Conservation (phyloP, 2,329 filamentous ascomycete genomes). For the Fusarium oxysporum region DNA sequence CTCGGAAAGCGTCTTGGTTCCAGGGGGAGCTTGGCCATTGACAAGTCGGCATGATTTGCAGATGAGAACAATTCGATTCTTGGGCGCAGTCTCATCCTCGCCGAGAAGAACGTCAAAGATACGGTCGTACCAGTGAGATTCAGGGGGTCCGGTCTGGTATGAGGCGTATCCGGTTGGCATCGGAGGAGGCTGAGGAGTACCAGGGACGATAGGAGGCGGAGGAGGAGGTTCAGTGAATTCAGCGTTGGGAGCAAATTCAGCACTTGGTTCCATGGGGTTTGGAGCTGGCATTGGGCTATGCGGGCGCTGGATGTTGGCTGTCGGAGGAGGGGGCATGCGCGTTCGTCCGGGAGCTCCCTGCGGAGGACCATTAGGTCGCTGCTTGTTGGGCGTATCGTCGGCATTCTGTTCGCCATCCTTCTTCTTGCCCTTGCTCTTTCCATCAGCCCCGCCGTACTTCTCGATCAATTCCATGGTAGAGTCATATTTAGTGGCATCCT, state of each 20-base stretch:
- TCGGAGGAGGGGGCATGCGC: slow-evolving; percentile 67
- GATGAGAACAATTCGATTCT: slow-evolving; percentile 90
- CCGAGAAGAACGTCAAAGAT: slow-evolving; percentile 92
- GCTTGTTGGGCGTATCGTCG: slow-evolving; percentile 33
- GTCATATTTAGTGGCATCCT: slow-evolving; percentile 95
- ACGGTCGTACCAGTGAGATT: slow-evolving; percentile 90
- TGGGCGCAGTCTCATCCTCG: slow-evolving; percentile 92
- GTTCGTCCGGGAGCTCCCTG: slow-evolving; percentile 54
- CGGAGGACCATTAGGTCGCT: slow-evolving; percentile 1
- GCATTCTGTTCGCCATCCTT: slow-evolving; percentile 32
- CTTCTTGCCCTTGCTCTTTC: slow-evolving; percentile 53
- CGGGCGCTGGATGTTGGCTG: slow-evolving; percentile 69
- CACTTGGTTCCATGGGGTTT: slow-evolving; percentile 56
- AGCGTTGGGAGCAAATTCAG: slow-evolving; percentile 82
- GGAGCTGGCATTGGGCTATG: slow-evolving; percentile 46
- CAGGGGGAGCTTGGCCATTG: slow-evolving; percentile 95
- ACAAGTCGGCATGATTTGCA: slow-evolving; percentile 86
- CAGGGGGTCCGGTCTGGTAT: slow-evolving; percentile 45
- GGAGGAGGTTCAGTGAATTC: slow-evolving; percentile 37
- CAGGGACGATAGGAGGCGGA: slow-evolving; percentile 57
- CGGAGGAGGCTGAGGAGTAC: slow-evolving; percentile 40
- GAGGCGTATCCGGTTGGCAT: slow-evolving; percentile 27
- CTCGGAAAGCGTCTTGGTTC: slow-evolving; percentile 80
- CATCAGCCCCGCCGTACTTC: slow-evolving; percentile 84
- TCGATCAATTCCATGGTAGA: slow-evolving; percentile 92